Evolutionary conservation across 495 filamentous ascomycete genomes (phyloP).

Genomic region (Aspergillus steynii): DNA sequence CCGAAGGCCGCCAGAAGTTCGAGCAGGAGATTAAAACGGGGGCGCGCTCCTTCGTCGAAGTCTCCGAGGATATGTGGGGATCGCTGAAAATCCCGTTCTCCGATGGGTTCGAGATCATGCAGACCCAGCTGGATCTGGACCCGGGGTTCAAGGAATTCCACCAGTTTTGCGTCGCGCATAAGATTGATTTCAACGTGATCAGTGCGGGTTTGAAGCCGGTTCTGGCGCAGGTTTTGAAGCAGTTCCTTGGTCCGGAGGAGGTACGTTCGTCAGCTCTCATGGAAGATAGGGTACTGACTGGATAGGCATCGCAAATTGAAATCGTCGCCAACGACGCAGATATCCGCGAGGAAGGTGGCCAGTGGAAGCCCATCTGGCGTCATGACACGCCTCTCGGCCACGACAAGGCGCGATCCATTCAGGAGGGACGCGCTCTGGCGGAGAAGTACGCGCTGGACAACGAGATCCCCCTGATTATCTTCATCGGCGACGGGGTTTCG

Average conservation of each 20-base stretch:
- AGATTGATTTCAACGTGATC: conserved; percentile 73
- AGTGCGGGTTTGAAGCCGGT: conserved; percentile 71
- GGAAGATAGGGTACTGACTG: neutral
- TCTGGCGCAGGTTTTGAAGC: conserved; percentile 60
- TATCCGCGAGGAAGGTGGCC: conserved; percentile 56
- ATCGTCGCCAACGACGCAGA: conserved; percentile 72
- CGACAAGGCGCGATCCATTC: conserved; percentile 68
- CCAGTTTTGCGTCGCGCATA: conserved; percentile 61
- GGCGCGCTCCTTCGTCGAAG: conserved; percentile 69
- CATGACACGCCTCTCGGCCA: conserved; percentile 68
- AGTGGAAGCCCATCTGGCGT: conserved; percentile 72
- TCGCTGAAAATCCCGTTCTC: conserved; percentile 69
- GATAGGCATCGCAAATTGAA: conserved; percentile 57
- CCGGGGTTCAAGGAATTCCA: conserved; percentile 67
- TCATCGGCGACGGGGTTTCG: conserved; percentile 78
- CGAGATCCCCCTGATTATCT: conserved; percentile 69
- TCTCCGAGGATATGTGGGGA: conserved; percentile 77
- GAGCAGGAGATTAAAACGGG: conserved; percentile 69
- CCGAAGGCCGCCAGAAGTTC: conserved; percentile 53
- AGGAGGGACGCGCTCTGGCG: conserved; percentile 57
- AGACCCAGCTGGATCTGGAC: conserved; percentile 63
- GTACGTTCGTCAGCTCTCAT: conserved; percentile 24
- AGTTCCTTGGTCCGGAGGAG: conserved; percentile 62
- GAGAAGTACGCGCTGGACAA: conserved; percentile 55
- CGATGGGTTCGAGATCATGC: conserved; percentile 72